phyloP scores from a whole-genome alignment of 345 rosid genomes.

The Citrus maxima region DNA sequence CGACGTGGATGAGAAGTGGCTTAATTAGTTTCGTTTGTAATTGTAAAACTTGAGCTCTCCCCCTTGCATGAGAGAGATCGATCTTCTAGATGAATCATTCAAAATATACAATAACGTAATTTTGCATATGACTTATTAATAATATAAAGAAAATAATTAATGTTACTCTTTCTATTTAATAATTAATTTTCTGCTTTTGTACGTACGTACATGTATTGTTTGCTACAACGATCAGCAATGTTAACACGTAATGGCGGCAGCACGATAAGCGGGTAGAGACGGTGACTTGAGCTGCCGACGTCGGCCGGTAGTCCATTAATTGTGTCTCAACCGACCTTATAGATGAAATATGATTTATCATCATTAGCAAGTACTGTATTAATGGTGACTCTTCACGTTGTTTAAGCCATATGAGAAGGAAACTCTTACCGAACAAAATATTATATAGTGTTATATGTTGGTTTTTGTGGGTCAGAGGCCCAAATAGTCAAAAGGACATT shows the following conservation, averaged over 20 bases:
- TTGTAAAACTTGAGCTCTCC: neutral
- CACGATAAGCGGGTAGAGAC: slow-evolving; percentile 5
- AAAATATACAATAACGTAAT: neutral
- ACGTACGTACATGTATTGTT: neutral
- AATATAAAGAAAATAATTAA: neutral
- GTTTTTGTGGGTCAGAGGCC: slow-evolving; percentile 4
- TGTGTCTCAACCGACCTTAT: slow-evolving; percentile 30
- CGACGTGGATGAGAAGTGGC: slow-evolving; percentile 39
- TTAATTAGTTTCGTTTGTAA: slow-evolving; percentile 24
- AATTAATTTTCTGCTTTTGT: neutral
- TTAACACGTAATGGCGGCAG: neutral
- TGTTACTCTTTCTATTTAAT: neutral
- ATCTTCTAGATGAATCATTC: neutral
- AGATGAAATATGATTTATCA: neutral
- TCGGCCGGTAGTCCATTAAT: slow-evolving; percentile 13
- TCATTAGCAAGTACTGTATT: slow-evolving; percentile 2
- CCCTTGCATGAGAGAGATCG: neutral
- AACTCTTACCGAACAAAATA: neutral
- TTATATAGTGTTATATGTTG: neutral
- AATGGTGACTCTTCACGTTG: slow-evolving; percentile 20
- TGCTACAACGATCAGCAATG: neutral
- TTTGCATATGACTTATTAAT: neutral
- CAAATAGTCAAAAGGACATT: slow-evolving; percentile 15
- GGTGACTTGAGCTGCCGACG: slow-evolving; percentile 19
- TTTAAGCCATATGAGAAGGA: slow-evolving; percentile 43